These are phyloP conservation scores for Termitomyces titanicus DNA, from an alignment of 768 basidiomycete species.

Conservation along the genomic window DNA sequence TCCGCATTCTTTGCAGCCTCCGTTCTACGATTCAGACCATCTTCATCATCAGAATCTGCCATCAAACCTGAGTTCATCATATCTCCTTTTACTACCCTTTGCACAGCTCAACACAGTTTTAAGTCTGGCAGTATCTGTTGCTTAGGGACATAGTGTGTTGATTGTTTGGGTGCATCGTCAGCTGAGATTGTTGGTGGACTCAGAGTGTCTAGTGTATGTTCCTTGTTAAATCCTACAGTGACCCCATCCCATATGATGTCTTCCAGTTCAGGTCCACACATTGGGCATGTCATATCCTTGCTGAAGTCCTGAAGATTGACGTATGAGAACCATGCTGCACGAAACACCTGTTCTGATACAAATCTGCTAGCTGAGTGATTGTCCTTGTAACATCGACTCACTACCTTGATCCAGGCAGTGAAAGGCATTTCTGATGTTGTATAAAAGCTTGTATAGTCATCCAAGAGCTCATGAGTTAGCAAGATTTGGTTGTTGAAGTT, in stretches of 20 bases:
- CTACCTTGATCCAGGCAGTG: constrained; percentile 11
- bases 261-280: constrained; percentile 16
- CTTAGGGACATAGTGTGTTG: too few relatives aligned
- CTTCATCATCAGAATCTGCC: too few relatives aligned
- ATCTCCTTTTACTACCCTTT: too few relatives aligned
- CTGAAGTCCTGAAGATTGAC: constrained; percentile 1
- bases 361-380: background rate
- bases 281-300: constrained; percentile 17
- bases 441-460: constrained; percentile 29
- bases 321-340: constrained; percentile 31
- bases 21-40: too few relatives aligned
- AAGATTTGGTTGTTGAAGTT: constrained; percentile 30
- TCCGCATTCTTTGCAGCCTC: too few relatives aligned
- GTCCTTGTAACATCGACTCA: background rate
- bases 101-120: too few relatives aligned
- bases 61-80: too few relatives aligned
- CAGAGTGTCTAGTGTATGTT: too few relatives aligned
- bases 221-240: constrained; percentile 17
- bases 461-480: constrained; percentile 30
- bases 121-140: too few relatives aligned
- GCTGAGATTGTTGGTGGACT: too few relatives aligned
- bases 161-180: too few relatives aligned
- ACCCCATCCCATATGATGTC: constrained; percentile 21
- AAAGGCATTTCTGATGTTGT: constrained; percentile 34
- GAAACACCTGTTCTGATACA: background rate